A percentile compares a stretch with the other conserved stretches of the same genome.
phyloP scores from a whole-genome alignment of 345 rosid species.

The Citrus inodora region DNA sequence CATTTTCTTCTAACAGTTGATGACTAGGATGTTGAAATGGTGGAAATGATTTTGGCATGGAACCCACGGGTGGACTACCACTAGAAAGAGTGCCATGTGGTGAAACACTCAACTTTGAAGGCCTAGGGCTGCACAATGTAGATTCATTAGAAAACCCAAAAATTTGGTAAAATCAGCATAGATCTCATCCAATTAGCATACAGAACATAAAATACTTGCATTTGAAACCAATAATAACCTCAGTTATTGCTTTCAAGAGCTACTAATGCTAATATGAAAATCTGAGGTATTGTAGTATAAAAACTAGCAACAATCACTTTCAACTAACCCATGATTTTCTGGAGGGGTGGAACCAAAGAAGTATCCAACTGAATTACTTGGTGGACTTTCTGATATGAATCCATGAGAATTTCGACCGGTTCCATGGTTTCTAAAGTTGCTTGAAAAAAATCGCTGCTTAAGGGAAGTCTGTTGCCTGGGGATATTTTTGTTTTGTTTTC shows the following conservation, averaged over 20 bases:
- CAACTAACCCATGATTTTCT: conserved; percentile 76
- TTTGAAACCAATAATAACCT: neutral
- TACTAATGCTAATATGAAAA: neutral
- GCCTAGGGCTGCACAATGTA: conserved; percentile 50
- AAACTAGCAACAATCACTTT: conserved; percentile 14
- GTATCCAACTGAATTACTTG: conserved; percentile 89
- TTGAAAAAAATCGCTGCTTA: conserved; percentile 73
- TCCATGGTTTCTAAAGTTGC: conserved; percentile 74
- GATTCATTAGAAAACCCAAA: neutral
- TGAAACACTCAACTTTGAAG: conserved; percentile 79
- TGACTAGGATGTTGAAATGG: conserved; percentile 96
- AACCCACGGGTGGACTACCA: conserved; percentile 94
- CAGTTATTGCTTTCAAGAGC: neutral
- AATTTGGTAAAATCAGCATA: neutral
- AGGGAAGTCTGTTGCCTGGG: conserved; percentile 65
- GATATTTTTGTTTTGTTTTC: conserved; percentile 60
- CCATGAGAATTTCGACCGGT: conserved; percentile 48
- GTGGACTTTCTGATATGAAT: conserved; percentile 83
- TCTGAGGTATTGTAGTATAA: neutral
- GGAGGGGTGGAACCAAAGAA: conserved; percentile 98
- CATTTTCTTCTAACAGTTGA: conserved; percentile 91
- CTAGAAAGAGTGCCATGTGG: conserved; percentile 69
- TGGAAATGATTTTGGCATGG: conserved; percentile 91
- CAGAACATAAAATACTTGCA: neutral
- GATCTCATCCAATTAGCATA: neutral